phyloP scores from a whole-genome alignment of 805 yeast species.

The Kurtzmaniella fragi region DNA sequence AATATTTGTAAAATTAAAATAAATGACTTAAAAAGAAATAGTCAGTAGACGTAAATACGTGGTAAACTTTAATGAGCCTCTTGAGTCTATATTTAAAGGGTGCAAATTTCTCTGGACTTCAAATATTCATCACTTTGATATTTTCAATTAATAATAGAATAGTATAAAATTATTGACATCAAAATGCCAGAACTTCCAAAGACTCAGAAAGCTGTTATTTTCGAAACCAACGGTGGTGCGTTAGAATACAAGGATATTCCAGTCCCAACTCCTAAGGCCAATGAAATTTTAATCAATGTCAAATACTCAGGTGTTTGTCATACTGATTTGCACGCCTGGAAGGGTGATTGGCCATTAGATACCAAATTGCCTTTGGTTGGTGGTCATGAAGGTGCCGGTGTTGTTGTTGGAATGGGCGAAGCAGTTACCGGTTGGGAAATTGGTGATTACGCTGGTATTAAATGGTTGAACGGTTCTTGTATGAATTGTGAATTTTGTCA shows the following conservation, averaged over 20 bases:
- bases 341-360: conserved; percentile 86
- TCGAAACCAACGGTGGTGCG: conserved; percentile 35
- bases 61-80: too few relatives aligned
- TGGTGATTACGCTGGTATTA: conserved; percentile 80
- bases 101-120: too few relatives aligned
- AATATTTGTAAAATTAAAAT: too few relatives aligned
- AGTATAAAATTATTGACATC: too few relatives aligned
- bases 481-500: conserved; percentile 72
- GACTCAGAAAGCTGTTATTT: conserved; percentile 34
- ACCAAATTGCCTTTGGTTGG: conserved; percentile 76
- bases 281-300: conserved; percentile 75
- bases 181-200: conserved; percentile 18
- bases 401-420: conserved; percentile 71
- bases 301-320: conserved; percentile 91
- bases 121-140: too few relatives aligned
- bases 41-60: too few relatives aligned
- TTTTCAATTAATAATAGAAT: too few relatives aligned
- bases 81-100: too few relatives aligned
- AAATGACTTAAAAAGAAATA: too few relatives aligned
- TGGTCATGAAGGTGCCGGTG: conserved; percentile 90
- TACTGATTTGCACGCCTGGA: conserved; percentile 91
- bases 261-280: conserved; percentile 73
- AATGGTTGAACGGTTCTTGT: conserved; percentile 81
- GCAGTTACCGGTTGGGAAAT: conserved; percentile 65
- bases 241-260: conserved; percentile 58